Evolutionary conservation across 2,329 filamentous ascomycete genomes (phyloP).

Genomic region (Microsporum ferrugineum): DNA sequence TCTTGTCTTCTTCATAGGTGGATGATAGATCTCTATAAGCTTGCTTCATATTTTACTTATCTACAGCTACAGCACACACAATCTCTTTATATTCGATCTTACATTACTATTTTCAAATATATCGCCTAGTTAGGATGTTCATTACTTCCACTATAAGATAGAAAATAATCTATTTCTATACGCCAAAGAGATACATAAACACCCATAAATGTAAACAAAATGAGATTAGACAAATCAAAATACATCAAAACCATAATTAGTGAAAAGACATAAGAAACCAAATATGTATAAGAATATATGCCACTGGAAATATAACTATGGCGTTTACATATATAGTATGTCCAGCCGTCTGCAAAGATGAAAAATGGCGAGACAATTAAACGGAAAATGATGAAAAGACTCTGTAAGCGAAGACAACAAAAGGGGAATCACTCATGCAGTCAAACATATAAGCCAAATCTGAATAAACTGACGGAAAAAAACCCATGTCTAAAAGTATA

Average conservation of each 20-base stretch:
- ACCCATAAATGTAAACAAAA: background rate
- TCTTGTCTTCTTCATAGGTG: background rate
- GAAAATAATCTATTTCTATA: background rate
- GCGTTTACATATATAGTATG: background rate
- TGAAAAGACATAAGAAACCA: background rate
- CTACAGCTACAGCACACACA: no score
- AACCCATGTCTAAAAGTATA: background rate
- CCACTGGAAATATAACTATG: slow-evolving; percentile 6
- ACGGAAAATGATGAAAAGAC: background rate
- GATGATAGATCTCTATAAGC: no score
- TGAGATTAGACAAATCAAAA: background rate
- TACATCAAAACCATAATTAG: background rate
- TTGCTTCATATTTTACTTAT: no score
- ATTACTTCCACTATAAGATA: background rate
- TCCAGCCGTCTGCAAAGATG: background rate
- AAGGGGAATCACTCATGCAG: slow-evolving; percentile 2
- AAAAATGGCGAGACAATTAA: background rate
- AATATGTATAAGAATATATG: slow-evolving; percentile 13
- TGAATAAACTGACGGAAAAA: background rate
- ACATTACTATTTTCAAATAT: no score
- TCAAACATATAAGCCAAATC: background rate
- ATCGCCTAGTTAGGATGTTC: no score
- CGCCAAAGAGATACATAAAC: background rate
- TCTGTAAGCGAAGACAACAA: background rate
- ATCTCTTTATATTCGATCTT: no score